Evolutionary conservation across 345 rosid species (phyloP).

Genomic region (Camelina neglecta): DNA sequence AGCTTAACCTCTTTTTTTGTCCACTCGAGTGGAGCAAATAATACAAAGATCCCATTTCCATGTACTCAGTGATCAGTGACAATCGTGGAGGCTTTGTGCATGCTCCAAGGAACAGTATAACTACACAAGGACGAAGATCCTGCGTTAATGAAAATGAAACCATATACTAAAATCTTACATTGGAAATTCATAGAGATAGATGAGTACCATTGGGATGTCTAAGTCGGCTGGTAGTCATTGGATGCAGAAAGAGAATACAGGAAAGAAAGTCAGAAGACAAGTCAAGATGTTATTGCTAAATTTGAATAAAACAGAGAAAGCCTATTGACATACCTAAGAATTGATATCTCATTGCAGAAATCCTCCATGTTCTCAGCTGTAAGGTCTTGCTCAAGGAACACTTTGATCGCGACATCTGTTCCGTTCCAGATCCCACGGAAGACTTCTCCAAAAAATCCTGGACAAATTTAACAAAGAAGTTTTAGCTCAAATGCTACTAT

Average conservation of each 20-base stretch:
- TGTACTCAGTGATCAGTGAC: conserved; percentile 95
- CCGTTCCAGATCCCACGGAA: conserved; percentile 98
- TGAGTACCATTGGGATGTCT: conserved; percentile 96
- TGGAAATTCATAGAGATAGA: conserved; percentile 15
- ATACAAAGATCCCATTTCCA: conserved; percentile 97
- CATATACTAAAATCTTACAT: conserved; percentile 26
- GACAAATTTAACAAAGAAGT: conserved; percentile 23
- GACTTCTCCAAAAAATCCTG: conserved; percentile 97
- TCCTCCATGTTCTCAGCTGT: conserved; percentile 98
- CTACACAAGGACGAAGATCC: conserved; percentile 58
- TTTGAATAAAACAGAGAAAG: conserved; percentile 30
- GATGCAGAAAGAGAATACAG: conserved; percentile 38
- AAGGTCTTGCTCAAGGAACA: conserved; percentile 94
- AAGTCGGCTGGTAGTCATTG: conserved; percentile 72
- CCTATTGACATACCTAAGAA: conserved; percentile 68
- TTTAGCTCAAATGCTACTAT: conserved; percentile 2
- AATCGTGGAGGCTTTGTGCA: conserved; percentile 91
- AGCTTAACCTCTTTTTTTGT: conserved; percentile 84
- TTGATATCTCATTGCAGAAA: conserved; percentile 97
- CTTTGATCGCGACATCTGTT: conserved; percentile 96
- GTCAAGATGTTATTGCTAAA: conserved; percentile 13
- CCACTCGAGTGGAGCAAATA: conserved; percentile 85
- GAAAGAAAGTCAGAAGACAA: conserved; percentile 47
- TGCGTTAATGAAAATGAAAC: conserved; percentile 29
- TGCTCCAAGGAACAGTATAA: conserved; percentile 96